phyloP scores from a whole-genome alignment of 345 rosid genomes.

The Salix exigua region DNA sequence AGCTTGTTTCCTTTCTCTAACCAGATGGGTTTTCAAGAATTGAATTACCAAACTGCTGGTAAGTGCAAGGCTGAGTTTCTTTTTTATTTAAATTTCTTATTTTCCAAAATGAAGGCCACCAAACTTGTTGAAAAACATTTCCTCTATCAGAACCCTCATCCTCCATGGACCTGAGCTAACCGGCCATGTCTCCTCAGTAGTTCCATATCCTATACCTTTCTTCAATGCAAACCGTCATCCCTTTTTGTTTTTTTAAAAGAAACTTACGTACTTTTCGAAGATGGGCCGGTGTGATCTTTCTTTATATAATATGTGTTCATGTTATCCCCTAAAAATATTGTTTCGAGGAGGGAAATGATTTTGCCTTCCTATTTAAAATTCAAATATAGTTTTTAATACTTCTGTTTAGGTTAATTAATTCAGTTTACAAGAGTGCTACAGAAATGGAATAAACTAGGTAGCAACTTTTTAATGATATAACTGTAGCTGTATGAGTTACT shows the following conservation, averaged over 20 bases:
- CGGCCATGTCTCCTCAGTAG: background rate
- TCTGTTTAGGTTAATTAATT: background rate
- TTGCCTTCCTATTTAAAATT: background rate
- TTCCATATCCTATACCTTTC: background rate
- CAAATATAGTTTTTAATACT: background rate
- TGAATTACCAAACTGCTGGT: conserved; percentile 71
- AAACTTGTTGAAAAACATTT: background rate
- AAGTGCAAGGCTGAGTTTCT: conserved; percentile 33
- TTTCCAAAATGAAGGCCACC: background rate
- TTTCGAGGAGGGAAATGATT: background rate
- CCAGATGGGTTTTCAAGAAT: conserved; percentile 68
- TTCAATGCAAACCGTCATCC: background rate
- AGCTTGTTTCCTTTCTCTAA: conserved; percentile 44
- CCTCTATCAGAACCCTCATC: background rate
- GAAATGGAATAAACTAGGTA: background rate
- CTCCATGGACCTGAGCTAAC: background rate
- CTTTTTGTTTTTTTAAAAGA: no score
- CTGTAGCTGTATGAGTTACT: conserved; percentile 7
- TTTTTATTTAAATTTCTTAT: conserved; percentile 4
- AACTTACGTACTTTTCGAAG: background rate
- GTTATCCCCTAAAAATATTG: background rate
- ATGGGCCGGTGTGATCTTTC: background rate
- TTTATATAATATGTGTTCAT: background rate
- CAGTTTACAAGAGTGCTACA: background rate
- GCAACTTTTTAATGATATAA: conserved; percentile 18